Percentiles rank a stretch among this genome's conserved stretches.
phyloP scores from a whole-genome alignment of 2,329 filamentous ascomycete genomes.

The Hypoxylon sp. region DNA sequence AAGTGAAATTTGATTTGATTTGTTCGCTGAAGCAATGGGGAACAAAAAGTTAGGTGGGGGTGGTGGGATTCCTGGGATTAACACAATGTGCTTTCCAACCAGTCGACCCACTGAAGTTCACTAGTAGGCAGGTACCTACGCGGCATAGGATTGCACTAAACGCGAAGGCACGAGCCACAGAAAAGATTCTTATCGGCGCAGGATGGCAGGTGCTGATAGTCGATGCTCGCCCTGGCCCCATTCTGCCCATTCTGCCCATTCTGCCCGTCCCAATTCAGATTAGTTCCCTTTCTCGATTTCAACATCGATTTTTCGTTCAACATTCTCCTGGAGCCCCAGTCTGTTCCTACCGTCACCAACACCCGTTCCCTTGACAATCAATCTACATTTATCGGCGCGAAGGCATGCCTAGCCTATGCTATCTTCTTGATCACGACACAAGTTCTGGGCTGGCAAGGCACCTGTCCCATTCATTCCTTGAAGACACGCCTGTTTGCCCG shows the following conservation, averaged over 20 bases:
- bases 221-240: constrained; percentile 1
- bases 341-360: constrained; percentile 50
- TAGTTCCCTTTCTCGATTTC: constrained; percentile 42
- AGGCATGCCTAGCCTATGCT: constrained; percentile 13
- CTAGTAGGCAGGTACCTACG: background rate
- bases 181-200: constrained; percentile 14
- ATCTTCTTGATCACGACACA: constrained; percentile 9
- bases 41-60: constrained; percentile 29
- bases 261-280: constrained; percentile 31
- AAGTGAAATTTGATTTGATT: constrained; percentile 16
- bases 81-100: background rate
- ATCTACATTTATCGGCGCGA: constrained; percentile 35
- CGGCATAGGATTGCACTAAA: background rate
- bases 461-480: constrained; percentile 18
- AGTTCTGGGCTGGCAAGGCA: constrained; percentile 11
- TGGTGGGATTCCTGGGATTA: constrained; percentile 32
- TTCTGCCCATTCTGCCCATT: constrained; percentile 2
- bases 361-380: constrained; percentile 40
- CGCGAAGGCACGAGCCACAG: constrained; percentile 23
- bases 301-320: constrained; percentile 46
- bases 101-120: background rate
- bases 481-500: constrained; percentile 6
- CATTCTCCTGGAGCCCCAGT: constrained; percentile 43
- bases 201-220: constrained; percentile 12
- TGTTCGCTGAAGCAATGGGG: constrained; percentile 21